phyloP scores from a whole-genome alignment of 148 eudicot genomes.

The Selenicereus undatus region DNA sequence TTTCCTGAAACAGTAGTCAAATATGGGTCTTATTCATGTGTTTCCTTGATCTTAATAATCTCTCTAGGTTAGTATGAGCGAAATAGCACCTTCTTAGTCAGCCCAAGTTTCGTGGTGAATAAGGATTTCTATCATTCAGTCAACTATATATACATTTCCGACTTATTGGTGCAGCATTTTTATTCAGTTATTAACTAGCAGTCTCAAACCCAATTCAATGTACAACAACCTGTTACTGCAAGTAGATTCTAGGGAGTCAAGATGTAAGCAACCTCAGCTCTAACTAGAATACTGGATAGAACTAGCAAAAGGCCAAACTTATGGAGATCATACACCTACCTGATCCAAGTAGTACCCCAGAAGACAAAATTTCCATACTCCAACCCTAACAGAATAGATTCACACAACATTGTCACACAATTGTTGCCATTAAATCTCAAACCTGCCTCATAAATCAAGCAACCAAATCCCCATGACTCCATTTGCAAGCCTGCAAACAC shows the following conservation, averaged over 20 bases:
- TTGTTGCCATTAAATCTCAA: neutral
- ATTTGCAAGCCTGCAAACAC: neutral
- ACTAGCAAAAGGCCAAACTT: neutral
- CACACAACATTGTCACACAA: neutral
- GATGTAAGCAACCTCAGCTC: neutral
- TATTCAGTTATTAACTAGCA: neutral
- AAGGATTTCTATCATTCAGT: neutral
- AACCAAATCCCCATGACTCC: neutral
- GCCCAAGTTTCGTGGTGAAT: neutral
- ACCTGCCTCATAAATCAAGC: neutral
- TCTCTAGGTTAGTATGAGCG: neutral
- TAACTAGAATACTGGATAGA: neutral
- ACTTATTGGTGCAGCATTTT: neutral
- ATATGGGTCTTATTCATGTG: neutral
- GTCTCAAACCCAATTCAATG: neutral
- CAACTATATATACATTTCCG: neutral
- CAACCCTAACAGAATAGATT: neutral
- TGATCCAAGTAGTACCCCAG: no score
- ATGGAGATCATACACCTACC: neutral
- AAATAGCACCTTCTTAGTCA: neutral
- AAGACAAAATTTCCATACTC: neutral
- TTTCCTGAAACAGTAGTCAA: neutral
- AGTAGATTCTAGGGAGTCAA: neutral
- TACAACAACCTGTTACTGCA: neutral
- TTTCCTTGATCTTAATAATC: neutral